phyloP scores from a whole-genome alignment of 1,284 basidiomycete genomes.

The Ceratorhiza oryzae-sativae region DNA sequence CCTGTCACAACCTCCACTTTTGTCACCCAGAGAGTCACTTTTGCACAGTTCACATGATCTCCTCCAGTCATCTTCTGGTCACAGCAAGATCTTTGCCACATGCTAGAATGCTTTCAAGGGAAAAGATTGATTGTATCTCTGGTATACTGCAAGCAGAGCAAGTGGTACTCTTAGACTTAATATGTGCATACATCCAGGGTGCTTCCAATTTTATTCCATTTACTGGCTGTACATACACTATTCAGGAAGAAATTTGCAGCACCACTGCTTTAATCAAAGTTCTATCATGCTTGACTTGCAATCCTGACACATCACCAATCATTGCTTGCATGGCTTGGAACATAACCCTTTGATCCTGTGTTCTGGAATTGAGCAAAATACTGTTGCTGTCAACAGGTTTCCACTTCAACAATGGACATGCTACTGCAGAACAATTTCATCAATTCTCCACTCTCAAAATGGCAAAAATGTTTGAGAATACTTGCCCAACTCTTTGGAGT shows the following conservation, averaged over 20 bases:
- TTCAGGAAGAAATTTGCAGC: background rate
- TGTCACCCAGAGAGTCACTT: background rate
- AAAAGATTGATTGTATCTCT: background rate
- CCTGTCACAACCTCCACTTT: background rate
- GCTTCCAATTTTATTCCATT: background rate
- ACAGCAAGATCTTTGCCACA: too few species aligned
- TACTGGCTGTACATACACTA: background rate
- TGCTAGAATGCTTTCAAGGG: background rate
- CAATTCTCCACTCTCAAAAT: slow-evolving; percentile 11
- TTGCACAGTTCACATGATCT: background rate
- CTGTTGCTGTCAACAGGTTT: background rate
- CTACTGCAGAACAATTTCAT: background rate
- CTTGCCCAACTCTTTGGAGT: slow-evolving; percentile 1
- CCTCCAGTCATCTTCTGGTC: background rate
- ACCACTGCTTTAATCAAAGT: background rate
- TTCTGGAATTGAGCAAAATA: background rate
- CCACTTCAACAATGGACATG: slow-evolving; percentile 1
- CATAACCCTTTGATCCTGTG: background rate
- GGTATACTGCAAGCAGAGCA: background rate
- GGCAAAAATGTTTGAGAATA: slow-evolving; percentile 3
- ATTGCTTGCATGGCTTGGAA: background rate
- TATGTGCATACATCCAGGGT: slow-evolving; percentile 6
- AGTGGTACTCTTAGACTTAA: background rate
- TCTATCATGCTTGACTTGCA: background rate
- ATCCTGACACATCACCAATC: background rate